A percentile compares a stretch with the other conserved stretches of the same genome.
These are phyloP conservation scores for Calonectria leucothoes DNA, from an alignment of 2,329 filamentous ascomycete species.

Conservation along the genomic window DNA sequence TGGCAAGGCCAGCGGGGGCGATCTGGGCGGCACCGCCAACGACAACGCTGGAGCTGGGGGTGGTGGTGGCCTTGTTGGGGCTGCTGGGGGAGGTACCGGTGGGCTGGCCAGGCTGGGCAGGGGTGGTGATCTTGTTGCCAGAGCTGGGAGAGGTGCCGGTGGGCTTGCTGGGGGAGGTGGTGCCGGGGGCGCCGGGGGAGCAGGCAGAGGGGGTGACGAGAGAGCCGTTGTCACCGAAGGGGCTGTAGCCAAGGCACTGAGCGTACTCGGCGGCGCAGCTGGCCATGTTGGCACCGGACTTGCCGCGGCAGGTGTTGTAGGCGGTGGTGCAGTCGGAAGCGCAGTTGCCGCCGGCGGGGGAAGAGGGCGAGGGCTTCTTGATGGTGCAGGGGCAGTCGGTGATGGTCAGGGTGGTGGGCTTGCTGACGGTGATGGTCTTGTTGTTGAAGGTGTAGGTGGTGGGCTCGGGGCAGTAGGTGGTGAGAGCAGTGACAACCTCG, in stretches of 20 bases:
- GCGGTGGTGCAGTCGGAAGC: conserved; percentile 22
- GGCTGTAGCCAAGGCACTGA: conserved; percentile 41
- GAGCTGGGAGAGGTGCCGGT: conserved; percentile 3
- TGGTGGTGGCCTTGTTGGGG: conserved; percentile 22
- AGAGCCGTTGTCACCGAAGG: conserved; percentile 29
- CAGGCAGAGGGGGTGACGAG: conserved; percentile 33
- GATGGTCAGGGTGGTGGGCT: conserved; percentile 19
- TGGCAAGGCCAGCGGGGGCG: conserved; percentile 67
- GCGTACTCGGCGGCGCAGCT: conserved; percentile 39
- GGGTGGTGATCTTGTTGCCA: conserved; percentile 6
- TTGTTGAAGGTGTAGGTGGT: conserved; percentile 15
- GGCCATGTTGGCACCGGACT: conserved; percentile 35
- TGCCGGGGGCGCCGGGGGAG: conserved; percentile 19
- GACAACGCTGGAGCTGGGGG: conserved; percentile 50
- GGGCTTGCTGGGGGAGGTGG: conserved; percentile 33
- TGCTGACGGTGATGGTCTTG: conserved; percentile 21
- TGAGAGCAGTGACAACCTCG: conserved; percentile 71
- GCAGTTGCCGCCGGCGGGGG: not conserved
- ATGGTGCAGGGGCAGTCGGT: conserved; percentile 12
- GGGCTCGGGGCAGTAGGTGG: conserved; percentile 63
- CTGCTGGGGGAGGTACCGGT: conserved; percentile 26
- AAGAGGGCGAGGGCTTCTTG: conserved; percentile 4
- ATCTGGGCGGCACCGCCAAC: conserved; percentile 68
- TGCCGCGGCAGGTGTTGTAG: conserved; percentile 33
- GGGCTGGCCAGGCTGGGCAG: conserved; percentile 14